These are phyloP conservation scores for Phytophthora brassicae DNA, from an alignment of 352 stramenopile genomes.

Conservation along the genomic window DNA sequence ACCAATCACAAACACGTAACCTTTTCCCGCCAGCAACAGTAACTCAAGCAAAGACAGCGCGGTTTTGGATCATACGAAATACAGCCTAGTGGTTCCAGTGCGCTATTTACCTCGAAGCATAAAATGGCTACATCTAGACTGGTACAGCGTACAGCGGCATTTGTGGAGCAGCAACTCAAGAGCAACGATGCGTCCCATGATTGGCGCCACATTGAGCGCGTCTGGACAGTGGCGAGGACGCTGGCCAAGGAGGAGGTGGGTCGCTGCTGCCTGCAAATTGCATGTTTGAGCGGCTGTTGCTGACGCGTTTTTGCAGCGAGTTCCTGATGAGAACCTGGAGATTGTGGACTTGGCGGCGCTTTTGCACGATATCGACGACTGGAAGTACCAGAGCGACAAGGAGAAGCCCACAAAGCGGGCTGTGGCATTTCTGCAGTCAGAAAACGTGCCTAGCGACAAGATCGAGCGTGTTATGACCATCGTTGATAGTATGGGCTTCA, in stretches of 20 bases:
- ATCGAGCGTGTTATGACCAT: constrained; percentile 78
- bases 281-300: background rate
- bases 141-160: constrained; percentile 69
- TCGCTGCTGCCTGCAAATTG: background rate
- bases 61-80: too few species aligned
- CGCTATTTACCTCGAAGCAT: constrained; percentile 6
- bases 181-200: constrained; percentile 85
- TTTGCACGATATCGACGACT: constrained; percentile 91
- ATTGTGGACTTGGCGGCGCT: constrained; percentile 85
- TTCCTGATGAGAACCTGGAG: constrained; percentile 58
- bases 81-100: constrained; percentile 9
- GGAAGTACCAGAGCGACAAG: constrained; percentile 76
- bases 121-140: constrained; percentile 51
- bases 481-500: constrained; percentile 85
- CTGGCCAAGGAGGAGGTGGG: constrained; percentile 78
- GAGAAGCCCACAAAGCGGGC: constrained; percentile 61
- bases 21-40: background rate
- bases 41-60: too few species aligned
- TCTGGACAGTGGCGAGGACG: constrained; percentile 72
- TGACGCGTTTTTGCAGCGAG: constrained; percentile 34
- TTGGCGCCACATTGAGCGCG: constrained; percentile 88
- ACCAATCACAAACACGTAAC: constrained; percentile 6
- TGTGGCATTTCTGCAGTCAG: constrained; percentile 52
- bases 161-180: constrained; percentile 72
- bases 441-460: constrained; percentile 51